Base-by-base conservation (phyloP, 1,139 yeast genomes). In the Candida sp. region DNA sequence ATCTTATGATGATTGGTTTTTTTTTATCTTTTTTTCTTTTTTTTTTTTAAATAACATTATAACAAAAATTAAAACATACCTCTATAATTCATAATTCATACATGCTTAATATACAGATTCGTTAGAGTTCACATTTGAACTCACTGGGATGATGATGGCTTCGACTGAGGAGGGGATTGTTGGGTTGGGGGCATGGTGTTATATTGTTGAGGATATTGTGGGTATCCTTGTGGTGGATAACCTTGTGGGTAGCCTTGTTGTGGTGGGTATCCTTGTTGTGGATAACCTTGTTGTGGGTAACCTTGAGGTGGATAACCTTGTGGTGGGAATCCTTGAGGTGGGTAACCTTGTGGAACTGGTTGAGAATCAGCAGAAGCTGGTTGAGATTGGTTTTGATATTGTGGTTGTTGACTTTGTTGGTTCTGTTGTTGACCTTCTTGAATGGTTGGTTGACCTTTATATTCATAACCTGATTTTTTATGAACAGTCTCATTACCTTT, bases 401-500 rank as follows among this genome's bases (percentile, higher is more conserved):
- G 49, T 34, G 46, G 53, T 43, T 53, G 56, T 32, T 48, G 52
- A 36, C 51, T 59, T 45, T 38, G 48, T 43, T 38, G 47, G 59
- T 32, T 32, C 34, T 7, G 45, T 48, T 25, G 7, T 39, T 54
- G 55, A 39, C 55, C 55, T 38, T 53, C 51, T 47, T 51, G 56
- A 37, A 50, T 56, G 43, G 60, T 68, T 29, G 81, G 81, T 53
- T 79, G 82, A 9, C 82, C 82, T 51, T 68, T 70, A 58, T 78
- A 77, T 38, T 67, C 70, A 49, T 68, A 72, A 11, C 77, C 79
- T 43, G 60, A 60, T 44, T 65, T 71, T 48, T 63, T 63, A 41
- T 57, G 57, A 25, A 58, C 55, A 7, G 66, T 63, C 39, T 71
- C 79, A 49, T 73, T 75, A 43, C 78, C 81, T 54, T 71, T 76